A percentile compares a stretch with the other conserved stretches of the same genome.
Evolutionary conservation across 2,329 filamentous ascomycete species (phyloP).

Genomic region (Microdochium paspali): DNA sequence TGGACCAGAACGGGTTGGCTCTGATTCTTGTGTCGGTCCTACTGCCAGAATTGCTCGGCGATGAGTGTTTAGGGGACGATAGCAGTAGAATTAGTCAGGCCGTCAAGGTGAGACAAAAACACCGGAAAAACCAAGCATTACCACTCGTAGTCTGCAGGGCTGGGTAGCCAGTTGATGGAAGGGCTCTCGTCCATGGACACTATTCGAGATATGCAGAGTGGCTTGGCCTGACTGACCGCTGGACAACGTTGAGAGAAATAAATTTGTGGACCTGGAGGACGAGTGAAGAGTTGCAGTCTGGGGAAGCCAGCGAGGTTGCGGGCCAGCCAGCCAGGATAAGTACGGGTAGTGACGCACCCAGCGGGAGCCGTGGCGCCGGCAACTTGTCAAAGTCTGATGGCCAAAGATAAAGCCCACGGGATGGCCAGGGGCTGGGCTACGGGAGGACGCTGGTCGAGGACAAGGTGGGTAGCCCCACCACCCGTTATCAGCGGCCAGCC

Average conservation of each 20-base stretch:
- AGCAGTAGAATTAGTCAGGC: too few species aligned
- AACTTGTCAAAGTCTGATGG: background rate
- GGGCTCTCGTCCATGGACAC: background rate
- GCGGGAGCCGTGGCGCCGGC: background rate
- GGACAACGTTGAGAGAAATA: too few species aligned
- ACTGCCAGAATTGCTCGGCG: too few species aligned
- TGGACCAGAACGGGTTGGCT: too few species aligned
- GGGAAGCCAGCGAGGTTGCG: background rate
- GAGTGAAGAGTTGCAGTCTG: background rate
- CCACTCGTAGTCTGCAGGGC: background rate
- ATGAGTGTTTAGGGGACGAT: too few species aligned
- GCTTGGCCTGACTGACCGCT: too few species aligned
- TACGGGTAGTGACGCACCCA: background rate
- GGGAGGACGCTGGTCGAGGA: background rate
- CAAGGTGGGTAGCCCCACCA: too few species aligned
- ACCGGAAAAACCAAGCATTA: background rate
- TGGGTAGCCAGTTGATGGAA: background rate
- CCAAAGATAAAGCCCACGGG: background rate
- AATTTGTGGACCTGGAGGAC: too few species aligned
- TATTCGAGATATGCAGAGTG: too few species aligned
- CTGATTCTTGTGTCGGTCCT: too few species aligned
- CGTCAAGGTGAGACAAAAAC: too few species aligned
- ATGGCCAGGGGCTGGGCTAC: background rate
- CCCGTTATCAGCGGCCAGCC: constrained; percentile 1
- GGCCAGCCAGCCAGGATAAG: background rate